Evolutionary conservation across 768 basidiomycete genomes (phyloP), one percentile per base, ranked within the genome.

Genomic region (Peribolospora baueri): DNA sequence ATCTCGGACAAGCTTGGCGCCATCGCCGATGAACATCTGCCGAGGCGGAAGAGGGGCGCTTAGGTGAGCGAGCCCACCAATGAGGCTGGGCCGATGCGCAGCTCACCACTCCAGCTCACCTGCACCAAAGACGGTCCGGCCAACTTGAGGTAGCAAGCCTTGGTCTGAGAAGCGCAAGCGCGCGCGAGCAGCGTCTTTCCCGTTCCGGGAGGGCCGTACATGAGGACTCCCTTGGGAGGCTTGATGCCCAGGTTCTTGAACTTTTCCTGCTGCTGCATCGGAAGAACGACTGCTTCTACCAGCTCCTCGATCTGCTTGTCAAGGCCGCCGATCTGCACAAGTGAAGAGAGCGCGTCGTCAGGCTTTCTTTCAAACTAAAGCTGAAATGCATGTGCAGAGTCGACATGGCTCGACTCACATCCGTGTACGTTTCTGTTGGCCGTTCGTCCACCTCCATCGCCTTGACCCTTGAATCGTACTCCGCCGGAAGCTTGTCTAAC

Each of bases 381-480:
- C 43, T 45, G 43, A 45, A 13, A 45, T 13, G 43, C 7, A 45
- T 13, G 43, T 45, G 8, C 8, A 45, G 43, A 25, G 1, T 1
- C 25, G 25, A 25, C 25, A 25, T 7, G 43, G 43, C 13, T 45
- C 43, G 43, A 45, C 43, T 7, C 43, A 45, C 25, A 37, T 90
- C 87, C 36, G 88, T 90, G 64, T 95, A 97, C 3, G 80, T 84
- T 68, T 97, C 93, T 9, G 90, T 97, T 42, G 93, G 93, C 52
- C 87, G 75, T 67, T 97, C 93, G 61, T 98, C 93, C 1, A 98
- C 93, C 65, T 98, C 93, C 93, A 98, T 98, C 7, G 93, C 93
- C 68, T 95, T 97, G 37, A 98, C 93, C 49, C 93, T 79, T 42
- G 87, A 88, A 68, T 98, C 93, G 64, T 87, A 97, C 71, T 98